A percentile compares a stretch with the other conserved stretches of the same genome.
Evolutionary conservation across 2,329 filamentous ascomycete species (phyloP).

Genomic region (Colletotrichum higginsianum): DNA sequence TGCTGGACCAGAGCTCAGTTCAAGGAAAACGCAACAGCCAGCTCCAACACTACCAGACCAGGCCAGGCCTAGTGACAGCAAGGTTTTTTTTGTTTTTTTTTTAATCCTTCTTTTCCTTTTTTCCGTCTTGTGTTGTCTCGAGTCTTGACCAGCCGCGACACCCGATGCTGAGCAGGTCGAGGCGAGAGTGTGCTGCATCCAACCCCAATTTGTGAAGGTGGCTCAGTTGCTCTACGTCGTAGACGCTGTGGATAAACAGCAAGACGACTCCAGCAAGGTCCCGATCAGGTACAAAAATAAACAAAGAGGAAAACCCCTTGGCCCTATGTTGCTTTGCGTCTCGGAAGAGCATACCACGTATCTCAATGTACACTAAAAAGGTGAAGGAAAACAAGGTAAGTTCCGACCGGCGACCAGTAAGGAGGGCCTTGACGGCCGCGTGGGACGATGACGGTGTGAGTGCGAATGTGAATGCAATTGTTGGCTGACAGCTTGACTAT

Average conservation of each 20-base stretch:
- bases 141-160: neutral
- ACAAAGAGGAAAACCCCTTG: neutral
- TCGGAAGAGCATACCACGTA: neutral
- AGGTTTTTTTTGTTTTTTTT: too few relatives aligned
- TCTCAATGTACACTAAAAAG: too few relatives aligned
- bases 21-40: neutral
- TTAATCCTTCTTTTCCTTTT: too few relatives aligned
- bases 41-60: conserved; percentile 16
- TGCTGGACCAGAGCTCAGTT: conserved; percentile 15
- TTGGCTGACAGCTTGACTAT: neutral
- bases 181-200: neutral
- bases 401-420: neutral
- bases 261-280: neutral
- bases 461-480: neutral
- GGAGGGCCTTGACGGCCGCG: conserved; percentile 6
- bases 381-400: too few relatives aligned
- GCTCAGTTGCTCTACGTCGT: conserved; percentile 3
- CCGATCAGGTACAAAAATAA: neutral
- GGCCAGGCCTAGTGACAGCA: conserved; percentile 4
- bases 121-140: neutral
- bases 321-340: conserved; percentile 4
- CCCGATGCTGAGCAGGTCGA: conserved; percentile 6
- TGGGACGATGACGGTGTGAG: conserved; percentile 10
- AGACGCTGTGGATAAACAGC: neutral
- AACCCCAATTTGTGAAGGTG: neutral